Evolutionary conservation across 2,329 filamentous ascomycete species (phyloP).

Genomic region (Orbilia javanica): DNA sequence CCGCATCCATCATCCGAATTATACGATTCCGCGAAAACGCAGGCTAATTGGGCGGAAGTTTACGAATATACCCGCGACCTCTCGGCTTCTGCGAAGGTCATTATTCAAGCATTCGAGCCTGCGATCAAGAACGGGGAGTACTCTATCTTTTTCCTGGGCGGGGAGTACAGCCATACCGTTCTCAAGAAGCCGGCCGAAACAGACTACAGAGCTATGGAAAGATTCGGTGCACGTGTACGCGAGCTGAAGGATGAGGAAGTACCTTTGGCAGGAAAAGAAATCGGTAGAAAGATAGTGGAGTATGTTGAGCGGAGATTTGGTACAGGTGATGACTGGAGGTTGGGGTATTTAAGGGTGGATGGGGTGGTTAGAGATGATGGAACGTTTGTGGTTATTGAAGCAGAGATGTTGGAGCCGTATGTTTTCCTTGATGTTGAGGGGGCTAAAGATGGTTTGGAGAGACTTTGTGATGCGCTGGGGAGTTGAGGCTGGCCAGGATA

Average conservation of each 20-base stretch:
- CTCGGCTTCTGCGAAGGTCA: conserved; percentile 12
- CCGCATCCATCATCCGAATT: neutral
- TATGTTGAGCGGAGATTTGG: conserved; percentile 39
- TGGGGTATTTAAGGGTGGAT: conserved; percentile 41
- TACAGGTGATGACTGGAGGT: neutral
- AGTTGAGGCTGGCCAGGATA: neutral
- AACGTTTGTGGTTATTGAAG: conserved; percentile 46
- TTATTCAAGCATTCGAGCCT: conserved; percentile 34
- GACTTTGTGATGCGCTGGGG: conserved; percentile 1
- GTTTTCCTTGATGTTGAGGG: conserved; percentile 26
- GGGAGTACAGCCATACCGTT: conserved; percentile 48
- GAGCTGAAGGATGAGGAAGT: conserved; percentile 9
- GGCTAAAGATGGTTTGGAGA: conserved; percentile 5
- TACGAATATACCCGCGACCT: conserved; percentile 23
- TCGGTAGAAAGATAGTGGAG: conserved; percentile 31
- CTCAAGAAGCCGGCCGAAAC: conserved; percentile 22
- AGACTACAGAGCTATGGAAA: conserved; percentile 19
- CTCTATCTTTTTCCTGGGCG: conserved; percentile 33
- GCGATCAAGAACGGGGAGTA: conserved; percentile 37
- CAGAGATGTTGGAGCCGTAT: conserved; percentile 52
- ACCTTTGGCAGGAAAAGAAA: conserved; percentile 12
- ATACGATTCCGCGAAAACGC: conserved; percentile 19
- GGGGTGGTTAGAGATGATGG: conserved; percentile 46
- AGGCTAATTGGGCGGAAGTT: conserved; percentile 5
- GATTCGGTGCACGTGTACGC: conserved; percentile 1